Base-by-base conservation (phyloP, 2,329 filamentous ascomycete species). In the Fusarium sp. region DNA sequence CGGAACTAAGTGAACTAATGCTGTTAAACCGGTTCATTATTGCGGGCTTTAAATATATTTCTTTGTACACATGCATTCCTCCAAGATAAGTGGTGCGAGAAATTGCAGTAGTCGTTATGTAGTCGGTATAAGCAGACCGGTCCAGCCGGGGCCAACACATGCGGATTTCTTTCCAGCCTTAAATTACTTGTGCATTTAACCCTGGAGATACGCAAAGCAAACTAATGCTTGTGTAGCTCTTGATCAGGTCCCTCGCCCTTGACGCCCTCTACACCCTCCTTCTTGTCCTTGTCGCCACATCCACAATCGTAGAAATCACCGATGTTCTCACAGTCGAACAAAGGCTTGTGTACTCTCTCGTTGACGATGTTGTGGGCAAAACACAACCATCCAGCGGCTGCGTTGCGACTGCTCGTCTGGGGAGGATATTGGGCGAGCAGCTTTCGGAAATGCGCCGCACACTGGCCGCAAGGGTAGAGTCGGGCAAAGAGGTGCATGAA, bases 301-400 rank as follows among this genome's bases (percentile, higher is more conserved):
- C 90, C 90, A 75, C 90, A 92, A 76, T 92, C 90, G 79, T 92
- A 92, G 76, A 90, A 90, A 74, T 92, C 90, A 18, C 89, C 89
- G 75, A 92, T 90, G 30, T 89, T 87, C 62, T 83, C 87, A 74
- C 90, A 92, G 78, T 92, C 88, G 72, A 91, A 92, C 15, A 84
- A 65, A 6, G 84, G 81, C 79, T 92, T 91, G 74, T 87, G 81
- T 32, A 92, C 80, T 59, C 89, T 82, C 80, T 87, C 84, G 76
- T 92, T 92, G 62, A 92, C 90, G 71, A 87, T 80, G 73, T 92
- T 92, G 75, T 92, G 90, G 25, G 89, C 85, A 77, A 89, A 88
- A 75, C 90, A 92, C 16, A 90, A 85, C 90, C 90, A 92, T 15
- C 88, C 89, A 1, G 88, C 89, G 1, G 90, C 90, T 11, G 87